Evolutionary conservation across 306 rosid genomes (phyloP), one percentile per base, ranked within the genome.

Genomic region (Prunus mira): DNA sequence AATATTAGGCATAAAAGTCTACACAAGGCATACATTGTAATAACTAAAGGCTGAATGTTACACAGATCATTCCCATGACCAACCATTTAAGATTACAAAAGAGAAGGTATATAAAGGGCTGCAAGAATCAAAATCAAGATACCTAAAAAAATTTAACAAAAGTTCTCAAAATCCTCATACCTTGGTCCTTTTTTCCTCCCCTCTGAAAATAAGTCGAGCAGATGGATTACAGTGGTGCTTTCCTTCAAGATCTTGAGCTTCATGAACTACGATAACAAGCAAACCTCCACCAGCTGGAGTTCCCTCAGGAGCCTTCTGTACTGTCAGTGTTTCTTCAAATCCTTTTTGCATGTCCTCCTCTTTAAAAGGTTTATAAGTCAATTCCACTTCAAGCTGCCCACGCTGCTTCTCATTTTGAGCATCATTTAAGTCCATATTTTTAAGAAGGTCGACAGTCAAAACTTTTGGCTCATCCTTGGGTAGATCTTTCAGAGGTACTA

Each of bases 201-300:
- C 98, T 81, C 74, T 88, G 63, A 94, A 88, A 15, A 89, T 80
- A 81, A 94, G 55, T 27, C 96, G 85, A 5, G 63, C 96, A 18
- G 77, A 86, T 22, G 98, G 98, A 86, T 91, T 94, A 38, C 91
- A 90, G 57, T 94, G 97, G 72, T 89, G 80, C 84, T 91, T 94
- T 82, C 97, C 97, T 80, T 94, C 97, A 54, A 94, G 70, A 41
- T 94, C 96, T 86, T 91, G 89, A 76, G 84, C 97, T 87, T 90
- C 96, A 25, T 91, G 98, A 57, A 94, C 81, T 55, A 89, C 63
- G 64, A 91, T 79, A 57, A 89, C 90, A 5, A 94, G 89, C 19
- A 91, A 41, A 56, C 97, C 98, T 67, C 97, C 97, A 72, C 91
- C 83, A 10, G 83, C 76, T 65, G 98, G 96, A 8, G 96, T 90